A percentile compares a stretch with the other conserved stretches of the same genome.
These are phyloP conservation scores for Leccinum sublutescens DNA, from an alignment of 768 basidiomycete species.

Conservation along the genomic window DNA sequence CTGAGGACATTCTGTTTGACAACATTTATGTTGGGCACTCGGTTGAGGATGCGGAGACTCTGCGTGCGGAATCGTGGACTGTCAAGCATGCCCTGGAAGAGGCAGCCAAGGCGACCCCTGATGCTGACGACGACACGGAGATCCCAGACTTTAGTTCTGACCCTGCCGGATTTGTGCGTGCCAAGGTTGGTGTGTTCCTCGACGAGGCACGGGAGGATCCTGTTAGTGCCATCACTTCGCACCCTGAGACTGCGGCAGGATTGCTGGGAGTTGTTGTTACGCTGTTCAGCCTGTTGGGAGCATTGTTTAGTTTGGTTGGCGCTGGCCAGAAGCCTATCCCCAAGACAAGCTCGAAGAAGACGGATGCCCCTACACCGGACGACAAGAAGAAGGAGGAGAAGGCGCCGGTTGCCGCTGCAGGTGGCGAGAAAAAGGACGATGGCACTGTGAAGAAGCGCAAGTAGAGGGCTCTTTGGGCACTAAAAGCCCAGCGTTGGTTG, in stretches of 20 bases:
- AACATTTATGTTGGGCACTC: conserved; percentile 96
- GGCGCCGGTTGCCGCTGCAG: conserved; percentile 69
- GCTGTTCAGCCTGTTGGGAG: conserved; percentile 81
- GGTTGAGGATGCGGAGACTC: conserved; percentile 72
- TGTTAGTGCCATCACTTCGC: conserved; percentile 76
- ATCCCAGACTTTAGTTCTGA: conserved; percentile 61
- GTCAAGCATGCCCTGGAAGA: conserved; percentile 86
- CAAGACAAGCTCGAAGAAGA: conserved; percentile 73
- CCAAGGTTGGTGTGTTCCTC: conserved; percentile 76
- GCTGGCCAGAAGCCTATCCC: conserved; percentile 65
- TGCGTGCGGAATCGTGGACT: conserved; percentile 88
- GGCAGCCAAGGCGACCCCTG: conserved; percentile 42
- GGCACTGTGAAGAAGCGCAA: conserved; percentile 72
- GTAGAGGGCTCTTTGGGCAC: conserved; percentile 32
- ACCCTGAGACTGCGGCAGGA: conserved; percentile 84
- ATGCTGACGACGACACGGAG: conserved; percentile 45
- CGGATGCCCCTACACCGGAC: conserved; percentile 60
- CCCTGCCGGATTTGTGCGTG: conserved; percentile 77
- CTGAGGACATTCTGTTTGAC: conserved; percentile 89
- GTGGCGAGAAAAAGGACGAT: conserved; percentile 73
- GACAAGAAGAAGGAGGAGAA: conserved; percentile 68
- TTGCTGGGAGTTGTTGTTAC: conserved; percentile 73
- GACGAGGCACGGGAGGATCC: conserved; percentile 76
- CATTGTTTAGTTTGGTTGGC: conserved; percentile 76
- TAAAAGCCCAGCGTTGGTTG: conserved; percentile 13